These are phyloP conservation scores for Ceratobasidium papillatum DNA, from an alignment of 1,284 basidiomycete genomes.

Conservation along the genomic window DNA sequence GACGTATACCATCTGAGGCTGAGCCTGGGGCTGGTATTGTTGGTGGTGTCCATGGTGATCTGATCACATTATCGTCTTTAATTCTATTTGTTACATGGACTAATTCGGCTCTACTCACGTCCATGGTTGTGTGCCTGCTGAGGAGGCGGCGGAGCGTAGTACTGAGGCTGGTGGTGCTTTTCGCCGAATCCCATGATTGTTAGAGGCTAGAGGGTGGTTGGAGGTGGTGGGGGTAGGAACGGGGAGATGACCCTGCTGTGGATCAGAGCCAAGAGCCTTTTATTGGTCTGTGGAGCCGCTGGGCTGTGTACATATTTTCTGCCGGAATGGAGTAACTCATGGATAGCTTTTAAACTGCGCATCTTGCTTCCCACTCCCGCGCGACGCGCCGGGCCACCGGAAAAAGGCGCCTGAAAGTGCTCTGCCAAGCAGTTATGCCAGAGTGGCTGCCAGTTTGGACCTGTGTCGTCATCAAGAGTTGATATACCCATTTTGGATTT, in stretches of 20 bases:
- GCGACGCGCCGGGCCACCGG: not conserved
- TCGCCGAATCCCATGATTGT: conserved; percentile 20
- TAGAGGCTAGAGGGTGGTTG: not conserved
- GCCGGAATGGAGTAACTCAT: not conserved
- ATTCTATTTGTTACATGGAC: not conserved
- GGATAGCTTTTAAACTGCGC: not conserved
- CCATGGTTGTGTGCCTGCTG: conserved; percentile 34
- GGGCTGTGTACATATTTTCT: not conserved
- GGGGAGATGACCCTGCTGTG: not conserved
- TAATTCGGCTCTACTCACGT: not conserved
- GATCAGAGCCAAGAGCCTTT: not conserved
- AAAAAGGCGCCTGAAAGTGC: not conserved
- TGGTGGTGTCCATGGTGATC: conserved; percentile 35
- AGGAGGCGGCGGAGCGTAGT: conserved; percentile 26
- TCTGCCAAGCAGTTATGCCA: not conserved
- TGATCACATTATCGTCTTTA: not conserved
- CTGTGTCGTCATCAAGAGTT: not conserved
- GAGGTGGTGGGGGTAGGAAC: not conserved
- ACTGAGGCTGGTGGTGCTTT: conserved; percentile 7
- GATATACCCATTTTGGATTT: not conserved
- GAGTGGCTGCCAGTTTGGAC: not conserved
- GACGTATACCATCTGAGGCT: conserved; percentile 34
- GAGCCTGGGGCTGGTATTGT: conserved; percentile 29
- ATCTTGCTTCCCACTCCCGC: not conserved
- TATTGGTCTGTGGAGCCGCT: conserved; percentile 1